phyloP scores from a whole-genome alignment of 177 flowering plant species.

The Telopea speciosissima region DNA sequence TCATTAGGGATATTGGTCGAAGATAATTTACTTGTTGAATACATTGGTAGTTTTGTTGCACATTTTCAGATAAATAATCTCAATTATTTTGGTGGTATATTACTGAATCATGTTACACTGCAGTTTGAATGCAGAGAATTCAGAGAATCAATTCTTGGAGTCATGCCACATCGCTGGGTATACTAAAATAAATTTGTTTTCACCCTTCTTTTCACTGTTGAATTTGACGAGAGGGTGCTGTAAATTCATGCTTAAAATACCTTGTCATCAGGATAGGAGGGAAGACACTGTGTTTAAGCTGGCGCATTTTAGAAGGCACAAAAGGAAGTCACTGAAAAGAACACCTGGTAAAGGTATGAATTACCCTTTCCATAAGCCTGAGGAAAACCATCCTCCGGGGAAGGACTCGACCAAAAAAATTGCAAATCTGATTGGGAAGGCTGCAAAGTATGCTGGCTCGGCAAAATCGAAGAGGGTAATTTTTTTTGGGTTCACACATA shows the following conservation, averaged over 20 bases:
- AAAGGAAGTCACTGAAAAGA: slow-evolving; percentile 77
- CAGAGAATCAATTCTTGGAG: slow-evolving; percentile 94
- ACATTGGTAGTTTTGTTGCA: not conserved
- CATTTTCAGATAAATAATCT: not conserved
- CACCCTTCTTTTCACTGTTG: not conserved
- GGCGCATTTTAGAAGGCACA: slow-evolving; percentile 80
- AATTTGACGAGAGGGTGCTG: not conserved
- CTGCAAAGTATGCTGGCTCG: slow-evolving; percentile 69
- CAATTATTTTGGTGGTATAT: not conserved
- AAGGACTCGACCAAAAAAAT: slow-evolving; percentile 79
- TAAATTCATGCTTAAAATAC: slow-evolving; percentile 8
- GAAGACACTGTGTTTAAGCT: slow-evolving; percentile 85
- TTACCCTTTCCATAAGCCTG: slow-evolving; percentile 70
- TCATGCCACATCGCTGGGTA: slow-evolving; percentile 98
- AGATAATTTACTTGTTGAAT: not conserved
- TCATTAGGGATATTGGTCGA: not conserved
- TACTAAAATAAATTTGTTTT: slow-evolving; percentile 3
- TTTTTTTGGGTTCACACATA: not conserved
- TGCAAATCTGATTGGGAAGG: slow-evolving; percentile 76
- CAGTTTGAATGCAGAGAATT: slow-evolving; percentile 97
- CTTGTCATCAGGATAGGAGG: slow-evolving; percentile 69
- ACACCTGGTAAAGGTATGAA: slow-evolving; percentile 52
- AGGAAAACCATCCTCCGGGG: slow-evolving; percentile 89
- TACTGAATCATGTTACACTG: slow-evolving; percentile 13
- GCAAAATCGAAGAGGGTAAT: slow-evolving; percentile 76